Base-by-base conservation (phyloP, 306 rosid genomes). In the Dryas drummondii region DNA sequence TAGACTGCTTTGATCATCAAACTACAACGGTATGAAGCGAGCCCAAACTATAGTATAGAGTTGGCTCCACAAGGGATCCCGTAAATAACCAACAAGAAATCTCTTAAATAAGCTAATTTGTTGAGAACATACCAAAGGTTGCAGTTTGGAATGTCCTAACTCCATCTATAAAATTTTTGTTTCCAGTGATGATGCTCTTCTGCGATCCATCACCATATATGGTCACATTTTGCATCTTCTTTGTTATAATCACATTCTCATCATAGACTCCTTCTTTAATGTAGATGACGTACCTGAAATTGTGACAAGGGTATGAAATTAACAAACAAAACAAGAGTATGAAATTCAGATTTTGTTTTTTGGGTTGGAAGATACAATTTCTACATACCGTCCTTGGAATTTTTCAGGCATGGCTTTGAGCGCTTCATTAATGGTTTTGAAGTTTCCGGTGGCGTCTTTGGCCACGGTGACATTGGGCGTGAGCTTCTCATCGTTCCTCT, bases 191-290 rank as follows among this genome's bases (percentile, higher is more conserved):
- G 61, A 92, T 79, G 66, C 83, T 92, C 81, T 94, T 94, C 22
- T 88, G 97, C 8, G 99, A 90, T 50, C 99, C 98, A 41, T 94
- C 99, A 53, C 99, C 99, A 15, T 86, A 94, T 55, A 94, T 75
- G 42, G 99, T 94, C 51, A 94, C 58, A 46, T 92, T 87, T 46
- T 47, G 68, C 99, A 87, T 88, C 47, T 78, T 79, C 86, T 85
- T 83, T 22, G 93, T 84, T 16, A 94, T 42, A 1, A 41, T 77
- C 70, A 94, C 98, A 0, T 46, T 68, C 84, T 94, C 99, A 1
- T 87, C 87, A 32, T 94, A 94, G 1, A 79, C 9, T 81, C 99
- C 98, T 86, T 84, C 83, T 75, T 94, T 92, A 10, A 94, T 87
- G 70, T 78, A 90, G 69, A 94, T 66, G 71, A 90, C 87, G 75